Percentiles rank a stretch among this genome's conserved stretches.
Evolutionary conservation across 2,329 filamentous ascomycete genomes (phyloP).

Genomic region (Claviceps digitariae): DNA sequence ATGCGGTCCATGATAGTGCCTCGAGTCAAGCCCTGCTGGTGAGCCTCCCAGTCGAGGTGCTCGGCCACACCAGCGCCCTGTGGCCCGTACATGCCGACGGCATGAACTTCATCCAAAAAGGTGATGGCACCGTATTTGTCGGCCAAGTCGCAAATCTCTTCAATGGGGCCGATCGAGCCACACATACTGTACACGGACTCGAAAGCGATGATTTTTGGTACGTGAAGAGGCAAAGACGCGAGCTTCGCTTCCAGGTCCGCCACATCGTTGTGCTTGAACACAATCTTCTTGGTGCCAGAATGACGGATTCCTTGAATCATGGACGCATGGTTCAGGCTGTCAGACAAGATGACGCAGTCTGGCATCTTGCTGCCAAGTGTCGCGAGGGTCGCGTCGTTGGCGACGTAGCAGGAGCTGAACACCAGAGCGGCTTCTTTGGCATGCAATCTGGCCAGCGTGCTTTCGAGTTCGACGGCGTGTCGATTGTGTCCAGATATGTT

Average conservation of each 20-base stretch:
- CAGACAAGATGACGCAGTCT: conserved; percentile 93
- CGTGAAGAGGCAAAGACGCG: conserved; percentile 67
- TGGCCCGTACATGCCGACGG: conserved; percentile 97
- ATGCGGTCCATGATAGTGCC: conserved; percentile 91
- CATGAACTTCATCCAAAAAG: conserved; percentile 96
- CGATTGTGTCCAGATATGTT: conserved; percentile 98
- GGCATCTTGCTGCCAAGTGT: conserved; percentile 95
- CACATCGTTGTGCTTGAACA: conserved; percentile 98
- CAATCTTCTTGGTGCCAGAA: conserved; percentile 91
- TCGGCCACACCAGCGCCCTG: conserved; percentile 92
- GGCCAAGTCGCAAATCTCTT: conserved; percentile 87
- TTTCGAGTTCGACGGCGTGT: conserved; percentile 78
- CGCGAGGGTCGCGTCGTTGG: conserved; percentile 91
- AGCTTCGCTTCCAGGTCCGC: conserved; percentile 85
- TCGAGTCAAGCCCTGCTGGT: conserved; percentile 56
- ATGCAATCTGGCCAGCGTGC: conserved; percentile 72
- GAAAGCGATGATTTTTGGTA: conserved; percentile 96
- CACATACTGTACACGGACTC: conserved; percentile 99
- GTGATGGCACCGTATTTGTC: conserved; percentile 97
- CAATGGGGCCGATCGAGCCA: conserved; percentile 89
- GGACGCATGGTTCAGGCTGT: conserved; percentile 93
- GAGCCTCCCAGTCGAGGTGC: conserved; percentile 87
- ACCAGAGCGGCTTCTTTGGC: conserved; percentile 85
- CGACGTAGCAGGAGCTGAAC: conserved; percentile 96
- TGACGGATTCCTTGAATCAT: conserved; percentile 99